A percentile compares a stretch with the other conserved stretches of the same genome.
Conservation (phyloP, 306 rosid species). For the Fragaria vesca region DNA sequence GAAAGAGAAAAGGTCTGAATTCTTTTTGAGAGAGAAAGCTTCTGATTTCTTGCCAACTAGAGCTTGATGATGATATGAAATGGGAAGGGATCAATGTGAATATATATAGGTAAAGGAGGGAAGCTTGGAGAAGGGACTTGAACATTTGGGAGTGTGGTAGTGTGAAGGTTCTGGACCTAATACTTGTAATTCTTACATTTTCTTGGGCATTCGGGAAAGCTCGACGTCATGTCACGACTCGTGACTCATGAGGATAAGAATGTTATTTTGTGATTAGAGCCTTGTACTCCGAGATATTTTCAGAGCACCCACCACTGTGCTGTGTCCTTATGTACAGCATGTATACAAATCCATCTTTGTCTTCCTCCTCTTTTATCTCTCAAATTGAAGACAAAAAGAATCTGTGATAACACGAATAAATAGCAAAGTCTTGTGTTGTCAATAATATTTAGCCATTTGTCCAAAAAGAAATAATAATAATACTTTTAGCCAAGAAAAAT, state of each 20-base stretch:
- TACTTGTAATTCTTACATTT: constrained; percentile 5
- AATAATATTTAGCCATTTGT: not conserved
- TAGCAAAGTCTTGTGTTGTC: not conserved
- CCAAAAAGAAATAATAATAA: too few species aligned
- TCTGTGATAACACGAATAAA: not conserved
- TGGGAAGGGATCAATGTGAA: not conserved
- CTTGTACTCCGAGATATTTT: not conserved
- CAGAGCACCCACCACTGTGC: not conserved
- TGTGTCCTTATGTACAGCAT: not conserved
- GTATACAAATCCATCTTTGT: not conserved
- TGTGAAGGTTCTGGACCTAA: constrained; percentile 44
- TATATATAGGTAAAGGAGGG: constrained; percentile 37
- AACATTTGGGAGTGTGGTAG: constrained; percentile 42
- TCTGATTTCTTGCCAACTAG: not conserved
- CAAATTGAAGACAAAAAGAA: not conserved
- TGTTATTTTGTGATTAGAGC: not conserved
- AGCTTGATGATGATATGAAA: not conserved
- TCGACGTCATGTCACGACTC: constrained; percentile 19
- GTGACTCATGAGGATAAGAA: not conserved
- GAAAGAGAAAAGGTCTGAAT: not conserved
- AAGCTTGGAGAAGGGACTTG: constrained; percentile 53
- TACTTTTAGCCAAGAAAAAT: not conserved
- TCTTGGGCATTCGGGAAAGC: constrained; percentile 46
- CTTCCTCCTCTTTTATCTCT: not conserved
- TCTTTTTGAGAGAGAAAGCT: not conserved